A percentile compares a stretch with the other conserved stretches of the same genome.
Conservation (phyloP, 2,329 filamentous ascomycete genomes). For the Beauveria bassiana region DNA sequence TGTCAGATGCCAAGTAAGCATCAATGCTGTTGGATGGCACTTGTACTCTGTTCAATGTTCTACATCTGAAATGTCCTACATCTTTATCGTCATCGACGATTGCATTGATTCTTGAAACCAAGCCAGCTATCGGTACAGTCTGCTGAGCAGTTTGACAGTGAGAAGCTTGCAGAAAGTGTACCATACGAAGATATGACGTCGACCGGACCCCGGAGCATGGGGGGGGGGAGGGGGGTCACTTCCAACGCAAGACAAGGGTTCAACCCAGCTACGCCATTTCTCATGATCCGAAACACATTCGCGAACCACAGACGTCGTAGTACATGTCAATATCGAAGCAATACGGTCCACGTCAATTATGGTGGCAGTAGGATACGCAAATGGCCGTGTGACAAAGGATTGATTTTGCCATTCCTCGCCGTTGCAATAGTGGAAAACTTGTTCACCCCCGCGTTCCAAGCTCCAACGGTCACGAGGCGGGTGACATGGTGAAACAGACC, state of each 20-base stretch:
- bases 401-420: not conserved
- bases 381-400: not conserved
- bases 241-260: not conserved
- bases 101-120: no score
- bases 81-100: not conserved
- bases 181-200: not conserved
- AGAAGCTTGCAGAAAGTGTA: no score
- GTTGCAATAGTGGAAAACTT: not conserved
- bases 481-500: slow-evolving; percentile 4
- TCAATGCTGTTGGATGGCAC: not conserved
- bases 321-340: no score
- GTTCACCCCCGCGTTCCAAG: not conserved
- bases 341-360: not conserved
- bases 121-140: no score
- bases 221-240: not conserved
- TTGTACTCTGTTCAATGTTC: not conserved
- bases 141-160: no score
- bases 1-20: not conserved
- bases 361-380: not conserved
- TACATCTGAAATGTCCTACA: not conserved
- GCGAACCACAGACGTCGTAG: not conserved
- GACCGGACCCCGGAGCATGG: not conserved
- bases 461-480: not conserved
- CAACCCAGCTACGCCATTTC: not conserved
- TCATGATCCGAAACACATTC: not conserved